Conservation (phyloP, 352 stramenopile species). For the Blastocystis sp. region DNA sequence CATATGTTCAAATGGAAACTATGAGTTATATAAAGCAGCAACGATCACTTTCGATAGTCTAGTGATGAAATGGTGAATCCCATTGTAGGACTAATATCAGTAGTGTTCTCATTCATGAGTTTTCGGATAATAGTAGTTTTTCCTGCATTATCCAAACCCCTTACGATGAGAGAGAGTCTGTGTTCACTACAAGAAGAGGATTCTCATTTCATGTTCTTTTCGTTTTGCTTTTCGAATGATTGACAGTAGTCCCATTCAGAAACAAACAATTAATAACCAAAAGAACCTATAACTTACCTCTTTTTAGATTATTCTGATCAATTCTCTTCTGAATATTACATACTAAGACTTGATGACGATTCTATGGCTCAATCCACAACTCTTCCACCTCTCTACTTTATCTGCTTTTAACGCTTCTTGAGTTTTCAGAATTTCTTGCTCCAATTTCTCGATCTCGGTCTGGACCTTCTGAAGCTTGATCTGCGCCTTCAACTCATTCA, state of each 20-base stretch:
- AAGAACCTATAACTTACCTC: not conserved
- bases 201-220: slow-evolving; percentile 95
- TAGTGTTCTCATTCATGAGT: slow-evolving; percentile 91
- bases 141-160: slow-evolving; percentile 94
- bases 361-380: not conserved
- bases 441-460: not conserved
- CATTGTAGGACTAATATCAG: slow-evolving; percentile 90
- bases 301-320: not conserved
- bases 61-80: slow-evolving; percentile 98
- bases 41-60: slow-evolving; percentile 81
- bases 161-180: slow-evolving; percentile 61
- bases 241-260: slow-evolving; percentile 78
- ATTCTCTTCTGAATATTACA: not conserved
- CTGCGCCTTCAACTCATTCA: not conserved
- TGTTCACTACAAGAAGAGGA: slow-evolving; percentile 84
- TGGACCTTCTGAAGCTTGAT: not conserved
- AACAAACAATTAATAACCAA: not conserved
- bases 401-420: not conserved
- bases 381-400: not conserved
- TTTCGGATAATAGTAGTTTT: slow-evolving; percentile 97
- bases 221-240: slow-evolving; percentile 94
- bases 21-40: not conserved
- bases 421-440: not conserved
- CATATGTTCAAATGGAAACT: slow-evolving; percentile 74
- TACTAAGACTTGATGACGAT: not conserved